phyloP scores from a whole-genome alignment of 2,329 filamentous ascomycete species.

The Chrysoporthe cubensis region DNA sequence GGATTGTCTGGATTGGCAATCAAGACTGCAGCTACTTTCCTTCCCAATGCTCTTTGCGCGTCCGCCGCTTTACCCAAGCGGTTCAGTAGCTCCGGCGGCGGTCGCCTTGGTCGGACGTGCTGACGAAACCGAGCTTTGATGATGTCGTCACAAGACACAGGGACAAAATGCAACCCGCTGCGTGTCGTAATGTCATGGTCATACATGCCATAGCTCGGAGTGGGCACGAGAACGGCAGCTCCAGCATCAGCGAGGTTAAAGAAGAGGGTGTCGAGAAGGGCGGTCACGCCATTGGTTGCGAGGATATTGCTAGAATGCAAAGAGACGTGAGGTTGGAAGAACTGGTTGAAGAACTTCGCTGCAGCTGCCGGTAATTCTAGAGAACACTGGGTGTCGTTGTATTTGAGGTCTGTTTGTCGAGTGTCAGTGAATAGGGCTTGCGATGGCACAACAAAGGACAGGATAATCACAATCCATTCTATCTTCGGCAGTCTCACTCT shows the following conservation, averaged over 20 bases:
- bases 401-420: constrained; percentile 19
- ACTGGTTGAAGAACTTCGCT: constrained; percentile 24
- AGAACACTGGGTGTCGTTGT: constrained; percentile 25
- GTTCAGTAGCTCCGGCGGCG: constrained; percentile 20
- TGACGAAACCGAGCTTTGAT: constrained; percentile 22
- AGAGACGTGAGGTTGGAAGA: constrained; percentile 21
- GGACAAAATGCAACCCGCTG: constrained; percentile 23
- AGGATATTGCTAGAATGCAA: constrained; percentile 19
- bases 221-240: constrained; percentile 21
- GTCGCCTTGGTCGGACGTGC: constrained; percentile 24
- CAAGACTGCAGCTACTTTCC: constrained; percentile 22
- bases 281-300: constrained; percentile 23
- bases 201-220: constrained; percentile 27
- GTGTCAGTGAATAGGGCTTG: not conserved
- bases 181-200: constrained; percentile 21
- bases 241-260: constrained; percentile 26
- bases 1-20: constrained; percentile 28
- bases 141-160: constrained; percentile 26
- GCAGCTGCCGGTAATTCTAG: constrained; percentile 19
- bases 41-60: constrained; percentile 23
- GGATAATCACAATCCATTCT: constrained; percentile 16
- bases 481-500: constrained; percentile 14
- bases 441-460: too few species aligned
- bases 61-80: constrained; percentile 16
- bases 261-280: constrained; percentile 25